Evolutionary conservation across 2,329 filamentous ascomycete species (phyloP).

Genomic region (Mycocentrospora acerina): DNA sequence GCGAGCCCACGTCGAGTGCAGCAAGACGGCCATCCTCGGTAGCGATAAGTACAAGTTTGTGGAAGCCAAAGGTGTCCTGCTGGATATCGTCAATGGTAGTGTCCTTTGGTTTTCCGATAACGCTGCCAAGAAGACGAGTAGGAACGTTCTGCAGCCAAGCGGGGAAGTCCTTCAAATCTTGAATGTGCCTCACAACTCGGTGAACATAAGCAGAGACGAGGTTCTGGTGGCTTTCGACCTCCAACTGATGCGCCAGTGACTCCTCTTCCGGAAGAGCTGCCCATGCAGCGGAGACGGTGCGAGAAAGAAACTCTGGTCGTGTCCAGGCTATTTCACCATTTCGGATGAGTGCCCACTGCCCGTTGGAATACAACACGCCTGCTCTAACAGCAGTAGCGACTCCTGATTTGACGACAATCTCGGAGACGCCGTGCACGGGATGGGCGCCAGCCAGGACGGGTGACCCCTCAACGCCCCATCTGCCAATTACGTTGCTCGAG

Average conservation of each 20-base stretch:
- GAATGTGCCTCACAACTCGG: slow-evolving; percentile 76
- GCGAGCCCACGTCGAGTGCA: slow-evolving; percentile 73
- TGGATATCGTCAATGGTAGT: slow-evolving; percentile 55
- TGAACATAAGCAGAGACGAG: slow-evolving; percentile 81
- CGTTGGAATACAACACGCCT: slow-evolving; percentile 64
- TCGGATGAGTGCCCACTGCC: slow-evolving; percentile 80
- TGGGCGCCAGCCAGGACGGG: slow-evolving; percentile 27
- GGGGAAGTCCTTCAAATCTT: slow-evolving; percentile 76
- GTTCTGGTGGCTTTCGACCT: slow-evolving; percentile 83
- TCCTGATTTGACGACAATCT: slow-evolving; percentile 72
- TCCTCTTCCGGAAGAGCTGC: slow-evolving; percentile 74
- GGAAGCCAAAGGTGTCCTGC: slow-evolving; percentile 81
- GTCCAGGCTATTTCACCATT: slow-evolving; percentile 82
- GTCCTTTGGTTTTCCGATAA: slow-evolving; percentile 60
- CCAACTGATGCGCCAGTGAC: slow-evolving; percentile 75
- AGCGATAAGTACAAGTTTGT: slow-evolving; percentile 79
- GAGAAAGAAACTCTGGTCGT: slow-evolving; percentile 79
- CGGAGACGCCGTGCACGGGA: slow-evolving; percentile 71
- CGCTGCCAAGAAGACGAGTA: slow-evolving; percentile 61
- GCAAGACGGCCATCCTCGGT: slow-evolving; percentile 79
- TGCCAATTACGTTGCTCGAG: slow-evolving; percentile 73
- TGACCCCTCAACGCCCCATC: slow-evolving; percentile 65
- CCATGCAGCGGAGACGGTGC: slow-evolving; percentile 76
- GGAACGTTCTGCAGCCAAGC: slow-evolving; percentile 71
- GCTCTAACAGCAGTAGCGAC: slow-evolving; percentile 75